Conservation (phyloP, 495 filamentous ascomycete genomes). For the Neurospora hispaniola region DNA sequence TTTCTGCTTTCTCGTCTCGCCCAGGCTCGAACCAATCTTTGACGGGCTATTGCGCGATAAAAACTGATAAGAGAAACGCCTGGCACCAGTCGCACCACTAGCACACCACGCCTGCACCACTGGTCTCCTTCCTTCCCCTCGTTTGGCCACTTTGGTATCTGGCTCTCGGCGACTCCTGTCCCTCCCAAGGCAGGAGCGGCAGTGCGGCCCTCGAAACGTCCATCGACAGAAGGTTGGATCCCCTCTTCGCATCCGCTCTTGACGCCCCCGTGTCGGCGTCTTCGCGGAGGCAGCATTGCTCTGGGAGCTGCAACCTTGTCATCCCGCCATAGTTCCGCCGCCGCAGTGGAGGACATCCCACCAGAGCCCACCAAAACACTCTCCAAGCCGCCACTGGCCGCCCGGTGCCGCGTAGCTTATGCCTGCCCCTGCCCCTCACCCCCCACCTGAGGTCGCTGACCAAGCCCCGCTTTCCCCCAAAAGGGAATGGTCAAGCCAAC, state of each 20-base stretch:
- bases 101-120: not conserved
- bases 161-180: not conserved
- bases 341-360: not conserved
- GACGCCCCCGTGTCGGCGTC: not conserved
- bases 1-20: not conserved
- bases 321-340: not conserved
- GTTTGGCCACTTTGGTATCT: not conserved
- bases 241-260: not conserved
- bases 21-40: not conserved
- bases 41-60: not conserved
- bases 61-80: not conserved
- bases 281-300: not conserved
- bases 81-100: not conserved
- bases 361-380: not conserved
- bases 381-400: not conserved
- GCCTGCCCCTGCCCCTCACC: not conserved
- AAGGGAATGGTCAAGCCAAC: not conserved
- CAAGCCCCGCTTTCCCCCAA: not conserved
- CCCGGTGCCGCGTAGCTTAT: not conserved
- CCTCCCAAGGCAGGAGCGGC: not conserved
- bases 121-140: not conserved
- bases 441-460: not conserved
- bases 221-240: not conserved
- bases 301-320: not conserved
- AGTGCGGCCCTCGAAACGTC: not conserved